A percentile compares a stretch with the other conserved stretches of the same genome.
phyloP scores from a whole-genome alignment of 306 rosid species.

The Herpetospermum pedunculosum region DNA sequence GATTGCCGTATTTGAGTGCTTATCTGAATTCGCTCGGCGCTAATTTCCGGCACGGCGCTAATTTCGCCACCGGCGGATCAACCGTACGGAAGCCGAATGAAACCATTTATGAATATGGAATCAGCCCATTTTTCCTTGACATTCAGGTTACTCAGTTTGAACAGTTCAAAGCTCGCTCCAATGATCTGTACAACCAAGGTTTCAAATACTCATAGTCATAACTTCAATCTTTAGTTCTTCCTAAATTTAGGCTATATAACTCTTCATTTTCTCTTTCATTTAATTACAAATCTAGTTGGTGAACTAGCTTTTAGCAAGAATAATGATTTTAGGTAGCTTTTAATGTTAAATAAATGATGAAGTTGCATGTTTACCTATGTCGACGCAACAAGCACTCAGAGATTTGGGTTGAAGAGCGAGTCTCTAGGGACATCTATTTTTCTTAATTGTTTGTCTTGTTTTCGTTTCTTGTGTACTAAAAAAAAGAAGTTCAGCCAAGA shows the following conservation, averaged over 20 bases:
- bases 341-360: not conserved
- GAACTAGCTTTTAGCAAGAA: not conserved
- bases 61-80: slow-evolving; percentile 92
- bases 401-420: no score
- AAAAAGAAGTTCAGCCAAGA: no score
- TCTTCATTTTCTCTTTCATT: not conserved
- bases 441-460: no score
- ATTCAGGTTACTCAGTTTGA: slow-evolving; percentile 54
- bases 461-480: no score
- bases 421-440: no score
- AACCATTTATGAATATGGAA: slow-evolving; percentile 67
- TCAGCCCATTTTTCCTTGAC: slow-evolving; percentile 79
- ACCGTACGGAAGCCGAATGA: slow-evolving; percentile 77
- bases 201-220: not conserved
- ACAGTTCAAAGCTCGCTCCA: slow-evolving; percentile 60
- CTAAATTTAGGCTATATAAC: not conserved
- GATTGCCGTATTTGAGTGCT: slow-evolving; percentile 75
- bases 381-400: no score
- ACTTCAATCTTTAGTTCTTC: not conserved
- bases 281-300: not conserved
- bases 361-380: no score
- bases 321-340: not conserved
- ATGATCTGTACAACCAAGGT: slow-evolving; percentile 62
- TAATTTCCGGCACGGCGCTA: slow-evolving; percentile 71
- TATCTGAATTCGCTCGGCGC: slow-evolving; percentile 83